phyloP scores from a whole-genome alignment of 106 monocot genomes.

The Triglochin maritima region DNA sequence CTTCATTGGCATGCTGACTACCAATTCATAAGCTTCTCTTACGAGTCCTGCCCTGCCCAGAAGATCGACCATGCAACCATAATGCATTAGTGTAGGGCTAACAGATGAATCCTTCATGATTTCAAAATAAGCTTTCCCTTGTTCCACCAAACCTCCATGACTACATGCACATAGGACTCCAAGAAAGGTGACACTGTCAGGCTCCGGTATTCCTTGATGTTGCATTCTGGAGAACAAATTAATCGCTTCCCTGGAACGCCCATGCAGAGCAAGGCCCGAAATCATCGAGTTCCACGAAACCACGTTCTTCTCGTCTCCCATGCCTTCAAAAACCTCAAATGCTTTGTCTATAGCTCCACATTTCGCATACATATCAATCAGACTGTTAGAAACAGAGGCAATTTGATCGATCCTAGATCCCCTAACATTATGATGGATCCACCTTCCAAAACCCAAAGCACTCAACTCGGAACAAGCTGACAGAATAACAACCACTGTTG shows the following conservation, averaged over 20 bases:
- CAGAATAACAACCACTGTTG: conserved; percentile 34
- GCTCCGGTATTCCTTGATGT: conserved; percentile 12
- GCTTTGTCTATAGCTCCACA: conserved; percentile 43
- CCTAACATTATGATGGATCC: conserved; percentile 25
- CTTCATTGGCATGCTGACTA: conserved; percentile 35
- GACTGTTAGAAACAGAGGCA: conserved; percentile 27
- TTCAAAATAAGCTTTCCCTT: conserved; percentile 31
- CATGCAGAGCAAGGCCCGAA: conserved; percentile 47
- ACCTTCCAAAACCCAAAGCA: conserved; percentile 28
- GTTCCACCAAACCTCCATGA: conserved; percentile 42
- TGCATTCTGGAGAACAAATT: conserved; percentile 33
- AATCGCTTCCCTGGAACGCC: conserved; percentile 25
- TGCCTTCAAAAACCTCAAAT: conserved; percentile 22
- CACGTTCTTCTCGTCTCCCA: conserved; percentile 32
- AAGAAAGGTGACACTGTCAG: conserved; percentile 48
- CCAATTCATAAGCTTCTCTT: conserved; percentile 36
- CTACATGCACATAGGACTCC: conserved; percentile 49
- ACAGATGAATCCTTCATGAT: conserved; percentile 28
- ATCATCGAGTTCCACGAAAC: conserved; percentile 59
- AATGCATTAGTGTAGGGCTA: conserved; percentile 32
- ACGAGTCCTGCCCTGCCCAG: conserved; percentile 44
- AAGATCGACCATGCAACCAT: conserved; percentile 55
- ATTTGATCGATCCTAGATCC: not conserved
- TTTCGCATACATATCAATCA: conserved; percentile 67
- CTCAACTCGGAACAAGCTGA: conserved; percentile 50